Percentiles rank a stretch among this genome's conserved stretches.
Evolutionary conservation across 108 stramenopile genomes (phyloP).

Genomic region (Discostella pseudostelligera): DNA sequence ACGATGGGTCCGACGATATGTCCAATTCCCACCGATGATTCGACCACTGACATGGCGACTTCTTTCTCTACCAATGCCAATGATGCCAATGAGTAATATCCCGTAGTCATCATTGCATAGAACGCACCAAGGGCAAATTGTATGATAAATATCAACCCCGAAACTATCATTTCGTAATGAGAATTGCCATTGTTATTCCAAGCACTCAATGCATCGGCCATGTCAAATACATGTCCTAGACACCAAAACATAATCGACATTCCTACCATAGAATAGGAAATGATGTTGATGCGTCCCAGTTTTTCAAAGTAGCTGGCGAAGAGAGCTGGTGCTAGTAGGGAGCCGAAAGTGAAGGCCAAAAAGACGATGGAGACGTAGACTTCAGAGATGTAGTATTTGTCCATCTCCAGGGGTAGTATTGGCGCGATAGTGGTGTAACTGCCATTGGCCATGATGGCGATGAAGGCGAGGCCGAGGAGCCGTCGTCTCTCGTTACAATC

Average conservation of each 20-base stretch:
- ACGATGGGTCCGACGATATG: constrained; percentile 37
- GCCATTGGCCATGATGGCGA: constrained; percentile 31
- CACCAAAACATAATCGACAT: constrained; percentile 29
- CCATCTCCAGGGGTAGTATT: constrained; percentile 38
- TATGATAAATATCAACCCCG: constrained; percentile 10
- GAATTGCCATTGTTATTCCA: not conserved
- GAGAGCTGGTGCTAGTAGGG: constrained; percentile 15
- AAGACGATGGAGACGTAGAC: constrained; percentile 34
- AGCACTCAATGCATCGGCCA: not conserved
- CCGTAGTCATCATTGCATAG: constrained; percentile 34
- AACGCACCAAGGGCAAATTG: constrained; percentile 31
- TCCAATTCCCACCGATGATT: constrained; percentile 33
- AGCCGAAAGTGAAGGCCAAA: constrained; percentile 33
- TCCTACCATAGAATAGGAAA: constrained; percentile 21
- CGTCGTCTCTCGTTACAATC: not conserved
- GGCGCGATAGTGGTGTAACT: constrained; percentile 39
- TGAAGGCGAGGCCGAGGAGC: constrained; percentile 22
- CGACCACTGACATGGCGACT: constrained; percentile 35
- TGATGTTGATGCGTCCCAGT: constrained; percentile 24
- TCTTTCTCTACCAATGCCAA: constrained; percentile 23
- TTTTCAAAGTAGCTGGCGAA: constrained; percentile 26
- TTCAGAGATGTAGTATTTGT: constrained; percentile 13
- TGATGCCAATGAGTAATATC: constrained; percentile 44
- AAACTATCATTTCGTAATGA: not conserved
- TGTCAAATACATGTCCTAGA: constrained; percentile 26